Conservation (phyloP, 129 eudicot species). For the Helianthus tuberosus region DNA sequence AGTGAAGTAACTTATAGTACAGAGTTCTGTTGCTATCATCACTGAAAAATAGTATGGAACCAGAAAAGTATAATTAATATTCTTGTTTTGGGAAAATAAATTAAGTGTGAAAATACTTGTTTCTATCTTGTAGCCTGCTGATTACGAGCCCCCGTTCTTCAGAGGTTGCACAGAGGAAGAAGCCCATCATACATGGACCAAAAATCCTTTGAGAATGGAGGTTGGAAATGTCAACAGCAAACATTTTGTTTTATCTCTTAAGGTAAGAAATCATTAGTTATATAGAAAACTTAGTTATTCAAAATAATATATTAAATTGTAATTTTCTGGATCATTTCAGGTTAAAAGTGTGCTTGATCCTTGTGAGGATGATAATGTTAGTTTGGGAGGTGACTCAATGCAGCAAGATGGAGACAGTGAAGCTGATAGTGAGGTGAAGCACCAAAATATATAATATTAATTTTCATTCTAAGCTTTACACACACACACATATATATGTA, state of each 20-base stretch:
- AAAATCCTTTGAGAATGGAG: slow-evolving; percentile 88
- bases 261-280: slow-evolving; percentile 49
- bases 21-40: not conserved
- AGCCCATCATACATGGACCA: slow-evolving; percentile 69
- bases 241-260: slow-evolving; percentile 86
- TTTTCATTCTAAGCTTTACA: slow-evolving; percentile 3
- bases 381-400: slow-evolving; percentile 79
- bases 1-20: slow-evolving; percentile 2
- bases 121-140: slow-evolving; percentile 74
- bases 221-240: slow-evolving; percentile 99
- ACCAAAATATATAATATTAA: not conserved
- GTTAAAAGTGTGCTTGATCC: slow-evolving; percentile 98
- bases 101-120: slow-evolving; percentile 1
- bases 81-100: slow-evolving; percentile 20
- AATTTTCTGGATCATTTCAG: slow-evolving; percentile 38
- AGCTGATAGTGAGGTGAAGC: slow-evolving; percentile 77
- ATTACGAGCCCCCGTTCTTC: slow-evolving; percentile 98
- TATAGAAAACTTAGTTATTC: not conserved
- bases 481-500: not conserved
- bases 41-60: not conserved
- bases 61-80: slow-evolving; percentile 12
- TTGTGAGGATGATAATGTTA: slow-evolving; percentile 82
- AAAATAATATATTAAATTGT: not conserved
- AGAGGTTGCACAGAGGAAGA: slow-evolving; percentile 90
- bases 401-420: slow-evolving; percentile 63